Base-by-base conservation (phyloP, 2,329 filamentous ascomycete species). In the Ophiocordyceps polyrhachis-furcata region DNA sequence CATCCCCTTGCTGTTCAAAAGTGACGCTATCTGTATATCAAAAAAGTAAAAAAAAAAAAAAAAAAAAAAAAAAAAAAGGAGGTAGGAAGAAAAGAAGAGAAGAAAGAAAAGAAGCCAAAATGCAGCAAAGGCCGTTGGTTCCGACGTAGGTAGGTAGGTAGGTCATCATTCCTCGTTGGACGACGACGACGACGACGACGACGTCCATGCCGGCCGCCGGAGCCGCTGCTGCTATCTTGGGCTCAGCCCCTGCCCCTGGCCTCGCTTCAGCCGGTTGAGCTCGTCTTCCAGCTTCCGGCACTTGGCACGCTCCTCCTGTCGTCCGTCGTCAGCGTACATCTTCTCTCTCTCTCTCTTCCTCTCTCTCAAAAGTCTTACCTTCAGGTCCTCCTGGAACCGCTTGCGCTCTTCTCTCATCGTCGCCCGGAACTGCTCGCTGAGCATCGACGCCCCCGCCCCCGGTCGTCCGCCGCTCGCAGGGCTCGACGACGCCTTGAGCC, bases 371-470 rank as follows among this genome's bases (percentile, higher is more conserved):
- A 12, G 1, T 21, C 11, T 53, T 56, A 71, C 69, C 61, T 60
- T 64, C 38, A 74, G 54, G 47, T 72, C 71, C 49, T 73, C 69
- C 49, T 73, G 69, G 60, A 71, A 73, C 58, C 67, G 71, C 62
- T 66, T 72, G 50, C 70, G 64, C 60, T 74, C 70, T 54, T 71
- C 69, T 51, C 70, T 67, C 70, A 74, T 73, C 20, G 68, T 71
- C 8, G 65, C 60, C 42, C 70, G 58, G 59, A 74, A 74, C 57
- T 73, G 70, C 58, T 74, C 70, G 54, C 70, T 74, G 49, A 74
- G 61, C 64, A 73, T 64, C 9, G 62, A 63, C 13, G 70, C 70
- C 2, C 70, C 70, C 0, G 62, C 61, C 6, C 67, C 61, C 4
- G 57, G 50, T 44, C 59, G 58, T 7, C 54, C 56, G 3, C 57